Evolutionary conservation across 345 rosid species (phyloP).

Genomic region (Salix suchowensis): DNA sequence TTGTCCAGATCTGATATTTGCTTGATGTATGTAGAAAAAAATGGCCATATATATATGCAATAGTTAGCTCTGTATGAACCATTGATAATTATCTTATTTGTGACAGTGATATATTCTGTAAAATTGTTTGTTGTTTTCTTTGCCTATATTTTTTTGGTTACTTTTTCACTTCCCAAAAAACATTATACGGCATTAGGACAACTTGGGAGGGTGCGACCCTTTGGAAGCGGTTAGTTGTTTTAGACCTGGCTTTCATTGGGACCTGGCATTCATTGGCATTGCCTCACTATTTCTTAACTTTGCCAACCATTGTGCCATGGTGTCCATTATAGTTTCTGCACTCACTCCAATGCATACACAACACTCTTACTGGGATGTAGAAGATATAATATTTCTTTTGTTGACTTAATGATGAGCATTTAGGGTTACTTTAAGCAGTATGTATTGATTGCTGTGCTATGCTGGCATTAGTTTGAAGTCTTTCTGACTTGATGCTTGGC

Average conservation of each 20-base stretch:
- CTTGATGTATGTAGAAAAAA: constrained; percentile 10
- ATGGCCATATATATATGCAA: constrained; percentile 5
- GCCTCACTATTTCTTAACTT: neutral
- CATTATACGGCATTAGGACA: neutral
- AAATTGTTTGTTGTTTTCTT: neutral
- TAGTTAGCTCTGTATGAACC: neutral
- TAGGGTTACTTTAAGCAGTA: neutral
- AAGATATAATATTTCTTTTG: too few species aligned
- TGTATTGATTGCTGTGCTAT: neutral
- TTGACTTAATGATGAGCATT: neutral
- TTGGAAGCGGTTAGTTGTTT: neutral
- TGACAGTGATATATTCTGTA: too few species aligned
- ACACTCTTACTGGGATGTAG: too few species aligned
- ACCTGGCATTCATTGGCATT: neutral
- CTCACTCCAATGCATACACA: too few species aligned
- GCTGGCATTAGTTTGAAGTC: neutral
- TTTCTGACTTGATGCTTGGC: too few species aligned
- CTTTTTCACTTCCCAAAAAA: neutral
- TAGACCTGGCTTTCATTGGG: neutral
- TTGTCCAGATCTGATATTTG: constrained; percentile 8
- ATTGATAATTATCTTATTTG: neutral
- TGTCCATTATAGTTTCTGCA: neutral
- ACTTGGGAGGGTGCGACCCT: neutral
- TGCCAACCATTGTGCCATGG: neutral
- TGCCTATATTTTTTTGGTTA: too few species aligned